phyloP scores from a whole-genome alignment of 805 yeast genomes.

The Candida alai region DNA sequence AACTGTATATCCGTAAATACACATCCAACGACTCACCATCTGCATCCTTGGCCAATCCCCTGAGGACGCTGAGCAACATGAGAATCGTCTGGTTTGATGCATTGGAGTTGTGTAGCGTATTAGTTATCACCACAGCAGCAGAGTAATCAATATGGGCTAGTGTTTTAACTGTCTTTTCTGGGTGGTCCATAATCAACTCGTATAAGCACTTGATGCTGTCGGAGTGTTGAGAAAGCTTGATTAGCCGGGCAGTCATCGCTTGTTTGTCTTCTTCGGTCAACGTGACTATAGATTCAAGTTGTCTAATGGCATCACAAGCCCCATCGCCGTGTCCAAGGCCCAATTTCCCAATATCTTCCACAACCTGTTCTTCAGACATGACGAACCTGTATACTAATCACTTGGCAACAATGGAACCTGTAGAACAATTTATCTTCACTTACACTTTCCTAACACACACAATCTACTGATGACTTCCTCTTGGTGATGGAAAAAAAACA shows the following conservation, averaged over 20 bases:
- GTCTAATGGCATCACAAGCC: no score
- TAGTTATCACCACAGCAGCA: conserved; percentile 8
- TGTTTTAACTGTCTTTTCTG: conserved; percentile 14
- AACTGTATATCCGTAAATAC: conserved; percentile 17
- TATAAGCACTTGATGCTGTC: conserved; percentile 11
- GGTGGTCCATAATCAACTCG: conserved; percentile 16
- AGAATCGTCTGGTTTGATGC: conserved; percentile 4
- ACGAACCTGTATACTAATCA: no score
- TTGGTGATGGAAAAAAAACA: no score
- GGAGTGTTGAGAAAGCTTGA: conserved; percentile 12
- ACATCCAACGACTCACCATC: conserved; percentile 5
- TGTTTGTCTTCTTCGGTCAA: background rate
- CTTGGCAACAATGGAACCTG: no score
- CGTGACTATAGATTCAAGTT: background rate
- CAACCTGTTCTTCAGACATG: no score
- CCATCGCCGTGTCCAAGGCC: no score
- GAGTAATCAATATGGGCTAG: conserved; percentile 14
- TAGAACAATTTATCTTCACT: no score
- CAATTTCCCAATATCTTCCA: no score
- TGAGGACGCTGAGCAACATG: conserved; percentile 5
- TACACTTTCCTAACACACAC: no score
- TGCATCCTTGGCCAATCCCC: conserved; percentile 4
- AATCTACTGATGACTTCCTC: no score
- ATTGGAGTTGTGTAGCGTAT: conserved; percentile 5
- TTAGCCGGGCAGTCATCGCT: conserved; percentile 1